Percentiles rank a stretch among this genome's conserved stretches.
Evolutionary conservation across 169 alveolate genomes (phyloP).

Genomic region (Eimeria praecox): DNA sequence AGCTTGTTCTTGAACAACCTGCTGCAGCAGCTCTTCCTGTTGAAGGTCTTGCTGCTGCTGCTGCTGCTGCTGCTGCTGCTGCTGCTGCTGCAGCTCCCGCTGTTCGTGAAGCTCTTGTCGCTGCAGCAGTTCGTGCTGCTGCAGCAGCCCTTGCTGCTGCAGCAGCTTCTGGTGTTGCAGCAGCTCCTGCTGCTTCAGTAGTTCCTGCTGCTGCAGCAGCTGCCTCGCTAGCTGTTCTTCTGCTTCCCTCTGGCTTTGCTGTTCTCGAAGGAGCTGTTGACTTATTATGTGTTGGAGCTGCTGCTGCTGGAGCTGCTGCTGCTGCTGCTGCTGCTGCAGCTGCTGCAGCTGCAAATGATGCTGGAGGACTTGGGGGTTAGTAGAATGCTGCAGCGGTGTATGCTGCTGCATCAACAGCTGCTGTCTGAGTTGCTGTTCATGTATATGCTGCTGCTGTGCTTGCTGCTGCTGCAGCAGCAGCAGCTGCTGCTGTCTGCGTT

Average conservation of each 20-base stretch:
- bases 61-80: conserved; percentile 28
- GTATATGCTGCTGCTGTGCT: conserved; percentile 67
- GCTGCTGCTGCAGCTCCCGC: conserved; percentile 58
- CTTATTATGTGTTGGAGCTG: conserved; percentile 25
- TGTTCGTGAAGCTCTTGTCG: neutral
- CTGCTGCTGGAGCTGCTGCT: conserved; percentile 68
- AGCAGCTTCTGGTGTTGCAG: conserved; percentile 43
- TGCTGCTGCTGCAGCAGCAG: conserved; percentile 68
- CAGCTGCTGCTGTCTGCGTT: conserved; percentile 66
- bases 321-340: conserved; percentile 70
- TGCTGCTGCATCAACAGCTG: conserved; percentile 56
- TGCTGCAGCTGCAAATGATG: conserved; percentile 71
- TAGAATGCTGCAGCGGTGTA: conserved; percentile 20
- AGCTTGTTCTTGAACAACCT: conserved; percentile 52
- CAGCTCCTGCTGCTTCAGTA: conserved; percentile 68
- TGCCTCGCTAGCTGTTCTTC: conserved; percentile 69
- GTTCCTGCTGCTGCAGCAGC: conserved; percentile 65
- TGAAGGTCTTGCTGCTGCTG: conserved; percentile 47
- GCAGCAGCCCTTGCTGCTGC: conserved; percentile 52
- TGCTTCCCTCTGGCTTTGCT: conserved; percentile 45
- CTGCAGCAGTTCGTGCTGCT: conserved; percentile 28
- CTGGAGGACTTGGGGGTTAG: conserved; percentile 48
- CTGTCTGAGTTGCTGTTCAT: conserved; percentile 52
- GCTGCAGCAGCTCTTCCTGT: conserved; percentile 53
- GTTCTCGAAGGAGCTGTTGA: conserved; percentile 54